Base-by-base conservation (phyloP, 2,329 filamentous ascomycete genomes). In the Malbranchea cinnamomea region DNA sequence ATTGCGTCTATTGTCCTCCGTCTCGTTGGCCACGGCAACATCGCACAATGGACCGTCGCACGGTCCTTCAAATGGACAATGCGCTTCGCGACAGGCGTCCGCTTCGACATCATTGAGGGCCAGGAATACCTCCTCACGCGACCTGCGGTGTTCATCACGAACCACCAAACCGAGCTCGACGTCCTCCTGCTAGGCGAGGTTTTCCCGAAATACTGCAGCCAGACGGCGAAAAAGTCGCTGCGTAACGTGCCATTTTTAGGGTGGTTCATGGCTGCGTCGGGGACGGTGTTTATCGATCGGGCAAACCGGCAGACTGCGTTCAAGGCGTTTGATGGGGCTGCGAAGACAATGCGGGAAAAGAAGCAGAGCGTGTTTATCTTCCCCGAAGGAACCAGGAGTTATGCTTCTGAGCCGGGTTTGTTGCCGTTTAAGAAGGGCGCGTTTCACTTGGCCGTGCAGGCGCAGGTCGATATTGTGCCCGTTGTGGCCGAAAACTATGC, bases 401-500 rank as follows among this genome's bases (percentile, higher is more conserved):
- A 95, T 59, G 68, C 79, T 34, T 72, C 78, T 44, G 75, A 85
- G 32, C 80, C 89, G 2, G 71, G 68, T 35, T 60, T 98, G 45
- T 63, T 95, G 32, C 81, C 84, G n/a, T 98, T 95, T 67, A 98
- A 98, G 62, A 98, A 98, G 65, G 89, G 89, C 36, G 89, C 87
- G 26, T 98, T 98, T 58, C 87, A 98, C 54, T 68, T 98, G 19
- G 89, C 89, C 26, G 72, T 98, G 12, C 81, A 95, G 63, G 87
- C 87, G 2, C 79, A 83, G 41, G 89, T 94, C 4, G 85, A 85
- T 15, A 81, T 98, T 45, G 77, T 98, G 3, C 89, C 89, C 0
- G 68, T 91, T 20, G 77, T 84, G 26, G 70, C 73, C 17, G 78
- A 79, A 50, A 85, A 84, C 57, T 87, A 87, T 54, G 75, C 75